Evolutionary conservation across 352 stramenopile genomes (phyloP), one percentile per base, ranked within the genome.

Genomic region (Globisporangium rhizosaccharum): DNA sequence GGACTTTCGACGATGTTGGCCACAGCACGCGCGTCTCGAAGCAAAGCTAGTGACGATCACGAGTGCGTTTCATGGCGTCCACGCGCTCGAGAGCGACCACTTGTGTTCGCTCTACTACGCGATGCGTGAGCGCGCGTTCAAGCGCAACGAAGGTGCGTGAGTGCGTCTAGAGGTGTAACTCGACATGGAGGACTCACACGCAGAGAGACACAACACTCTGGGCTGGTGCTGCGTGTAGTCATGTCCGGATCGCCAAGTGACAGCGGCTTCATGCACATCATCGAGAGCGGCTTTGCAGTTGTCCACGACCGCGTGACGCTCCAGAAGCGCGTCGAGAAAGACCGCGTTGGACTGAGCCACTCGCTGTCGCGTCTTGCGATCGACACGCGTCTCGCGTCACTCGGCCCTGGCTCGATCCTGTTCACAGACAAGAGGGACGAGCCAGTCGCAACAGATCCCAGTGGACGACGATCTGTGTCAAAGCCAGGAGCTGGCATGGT

Each of bases 61-160:
- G 20, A 59, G 17, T 17, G 58, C 70, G n/a, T 67, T 85, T 6
- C 45, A 65, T 33, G 62, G 67, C 2, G 30, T 73, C 2, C 71
- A 65, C 52, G 61, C 57, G n/a, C 65, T 85, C 0, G 73, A 82
- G 18, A 30, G 52, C 2, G 71, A 79, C 20, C 66, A 79, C 52
- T 20, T 79, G 18, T 81, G 71, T 46, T 73, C 73, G 3, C 55
- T 83, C 2, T 85, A 83, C 47, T 75, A 85, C 51, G 63, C 68
- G 3, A 59, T 62, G 53, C 55, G 64, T 23, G 65, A 79, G 28
- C 51, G 50, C 47, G 49, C 56, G 6, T 85, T 79, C 51, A 64
- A 66, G 25, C 66, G 72, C 2, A 75, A 75, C 18, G 71, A 85
- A 71, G 72, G 75, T 55, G n/a, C 26, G 26, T 47, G 15, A 41